Evolutionary conservation across 108 stramenopile genomes (phyloP).

Genomic region (Nitzschia inconspicua): DNA sequence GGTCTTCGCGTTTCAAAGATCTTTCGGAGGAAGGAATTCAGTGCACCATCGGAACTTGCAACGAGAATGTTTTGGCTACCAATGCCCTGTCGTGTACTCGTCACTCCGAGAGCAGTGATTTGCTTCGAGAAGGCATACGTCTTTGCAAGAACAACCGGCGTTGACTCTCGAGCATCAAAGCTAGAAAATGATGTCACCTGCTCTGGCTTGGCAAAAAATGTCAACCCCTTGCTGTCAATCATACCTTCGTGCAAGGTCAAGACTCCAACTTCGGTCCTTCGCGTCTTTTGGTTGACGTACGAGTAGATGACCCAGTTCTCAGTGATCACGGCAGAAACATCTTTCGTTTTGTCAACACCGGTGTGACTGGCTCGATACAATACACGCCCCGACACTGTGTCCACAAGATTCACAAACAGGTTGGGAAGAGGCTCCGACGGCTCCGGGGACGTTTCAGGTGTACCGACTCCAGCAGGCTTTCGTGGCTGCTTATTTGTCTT

Average conservation of each 20-base stretch:
- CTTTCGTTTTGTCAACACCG: conserved; percentile 41
- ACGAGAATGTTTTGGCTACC: conserved; percentile 82
- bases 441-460: conserved; percentile 16
- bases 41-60: conserved; percentile 76
- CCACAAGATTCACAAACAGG: conserved; percentile 82
- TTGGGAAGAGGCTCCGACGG: conserved; percentile 33
- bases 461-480: conserved; percentile 41
- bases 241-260: conserved; percentile 93
- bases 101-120: conserved; percentile 86
- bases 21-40: conserved; percentile 63
- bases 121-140: conserved; percentile 76
- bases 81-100: conserved; percentile 86
- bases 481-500: neutral
- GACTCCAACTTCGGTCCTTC: conserved; percentile 87
- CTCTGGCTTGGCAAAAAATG: conserved; percentile 84
- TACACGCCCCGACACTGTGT: conserved; percentile 89
- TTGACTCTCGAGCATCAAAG: conserved; percentile 62
- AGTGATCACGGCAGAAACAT: conserved; percentile 73
- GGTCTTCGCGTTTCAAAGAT: conserved; percentile 93
- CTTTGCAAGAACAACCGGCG: conserved; percentile 87
- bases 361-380: conserved; percentile 86
- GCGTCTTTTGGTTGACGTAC: conserved; percentile 82
- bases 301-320: conserved; percentile 96
- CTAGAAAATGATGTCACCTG: conserved; percentile 76
- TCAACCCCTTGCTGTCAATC: conserved; percentile 89